Evolutionary conservation across 164 flowering plant species (phyloP), one percentile per base, ranked within the genome.

Genomic region (Vitis rotundifolia): DNA sequence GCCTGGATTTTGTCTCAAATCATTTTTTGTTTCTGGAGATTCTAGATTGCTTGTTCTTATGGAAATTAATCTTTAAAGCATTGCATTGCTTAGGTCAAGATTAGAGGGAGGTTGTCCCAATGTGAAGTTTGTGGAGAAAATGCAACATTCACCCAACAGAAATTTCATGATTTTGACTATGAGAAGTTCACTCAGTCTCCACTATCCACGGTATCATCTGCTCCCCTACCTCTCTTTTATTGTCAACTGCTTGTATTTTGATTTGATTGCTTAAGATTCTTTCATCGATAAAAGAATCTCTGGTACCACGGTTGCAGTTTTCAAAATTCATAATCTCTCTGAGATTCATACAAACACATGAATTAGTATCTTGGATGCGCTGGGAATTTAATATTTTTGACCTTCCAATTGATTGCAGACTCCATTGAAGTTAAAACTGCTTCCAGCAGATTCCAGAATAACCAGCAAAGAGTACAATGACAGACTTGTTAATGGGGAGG

Each of bases 61-160:
- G 13, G 28, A 22, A 9, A 26, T 15, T 26, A 12, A 44, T 53
- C 11, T 70, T 9, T 18, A 16, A 53, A 14, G 11, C 59, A n/a
- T 48, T 18, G 19, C 28, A 10, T 64, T 78, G 37, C 50, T 59
- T 72, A 93, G 99, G 98, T 95, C 70, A 91, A 89, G 79, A 82
- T 93, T 65, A 87, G 99, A 71, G 97, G 97, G 53, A 89, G 89
- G 68, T 89, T 91, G 68, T 66, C 54, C 61, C 77, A 87, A 5
- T 95, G 99, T 78, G 91, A 79, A 72, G 97, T 77, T 68, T 95
- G 99, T 79, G 92, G 97, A 77, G 94, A 93, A 66, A 80, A 83
- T 75, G 59, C 96, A 15, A 50, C 68, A 47, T 82, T 95, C 69
- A 73, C 80, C 8, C 56, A 54, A 49, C 71, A 87, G 72, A 56